Percentiles rank a stretch among this genome's conserved stretches.
Evolutionary conservation across 805 yeast species (phyloP).

Genomic region (Candida loeiensis): DNA sequence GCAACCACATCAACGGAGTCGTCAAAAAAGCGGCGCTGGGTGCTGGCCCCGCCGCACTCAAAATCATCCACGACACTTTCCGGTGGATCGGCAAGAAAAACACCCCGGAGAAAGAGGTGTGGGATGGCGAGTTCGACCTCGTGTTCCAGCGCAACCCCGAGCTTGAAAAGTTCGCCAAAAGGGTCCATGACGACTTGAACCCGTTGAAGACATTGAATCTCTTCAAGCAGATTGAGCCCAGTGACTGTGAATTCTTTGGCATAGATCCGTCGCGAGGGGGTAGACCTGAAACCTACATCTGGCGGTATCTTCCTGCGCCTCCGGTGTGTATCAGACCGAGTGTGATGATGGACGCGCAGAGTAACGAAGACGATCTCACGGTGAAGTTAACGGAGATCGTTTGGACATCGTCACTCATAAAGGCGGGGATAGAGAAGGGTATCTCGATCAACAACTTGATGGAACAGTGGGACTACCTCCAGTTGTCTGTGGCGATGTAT

Average conservation of each 20-base stretch:
- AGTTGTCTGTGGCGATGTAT: conserved; percentile 93
- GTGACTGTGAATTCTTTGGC: conserved; percentile 90
- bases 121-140: conserved; percentile 83
- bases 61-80: conserved; percentile 92
- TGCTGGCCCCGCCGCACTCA: conserved; percentile 88
- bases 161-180: conserved; percentile 76
- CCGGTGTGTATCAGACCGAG: conserved; percentile 99
- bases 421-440: conserved; percentile 94
- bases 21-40: conserved; percentile 95
- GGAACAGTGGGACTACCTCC: conserved; percentile 99
- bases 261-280: conserved; percentile 85
- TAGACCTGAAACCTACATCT: conserved; percentile 91
- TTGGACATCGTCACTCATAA: conserved; percentile 91
- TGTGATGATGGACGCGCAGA: conserved; percentile 85
- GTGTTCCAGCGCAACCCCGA: conserved; percentile 80
- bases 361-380: conserved; percentile 96
- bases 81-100: conserved; percentile 92
- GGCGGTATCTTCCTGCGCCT: conserved; percentile 98
- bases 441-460: conserved; percentile 86
- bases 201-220: conserved; percentile 85
- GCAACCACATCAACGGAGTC: conserved; percentile 91
- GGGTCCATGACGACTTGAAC: conserved; percentile 90
- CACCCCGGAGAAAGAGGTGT: conserved; percentile 76
- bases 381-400: conserved; percentile 95
- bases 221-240: conserved; percentile 80